Percentiles rank a stretch among this genome's conserved stretches.
Evolutionary conservation across 2,329 filamentous ascomycete genomes (phyloP).

Genomic region (Calonectria fujianensis): DNA sequence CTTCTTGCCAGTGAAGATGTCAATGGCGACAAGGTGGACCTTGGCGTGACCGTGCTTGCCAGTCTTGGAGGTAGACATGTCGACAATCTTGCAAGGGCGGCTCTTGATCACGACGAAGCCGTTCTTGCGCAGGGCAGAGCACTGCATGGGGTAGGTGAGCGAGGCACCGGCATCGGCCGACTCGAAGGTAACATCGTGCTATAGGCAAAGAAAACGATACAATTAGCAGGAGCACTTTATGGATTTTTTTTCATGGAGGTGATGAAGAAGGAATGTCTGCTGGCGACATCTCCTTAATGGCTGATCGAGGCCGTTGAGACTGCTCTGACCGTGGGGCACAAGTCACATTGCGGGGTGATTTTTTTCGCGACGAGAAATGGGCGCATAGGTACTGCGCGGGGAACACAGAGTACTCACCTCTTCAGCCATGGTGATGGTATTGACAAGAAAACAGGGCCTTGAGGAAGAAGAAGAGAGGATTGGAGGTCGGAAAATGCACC

Average conservation of each 20-base stretch:
- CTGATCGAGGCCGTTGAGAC: slow-evolving; percentile 45
- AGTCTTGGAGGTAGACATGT: slow-evolving; percentile 99
- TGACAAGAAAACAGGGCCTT: slow-evolving; percentile 60
- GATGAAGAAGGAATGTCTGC: slow-evolving; percentile 18
- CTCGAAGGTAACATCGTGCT: slow-evolving; percentile 88
- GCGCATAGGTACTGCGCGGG: slow-evolving; percentile 53
- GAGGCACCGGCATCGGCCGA: slow-evolving; percentile 97
- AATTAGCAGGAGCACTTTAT: slow-evolving; percentile 49
- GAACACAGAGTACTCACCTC: slow-evolving; percentile 67
- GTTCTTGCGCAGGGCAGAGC: slow-evolving; percentile 99
- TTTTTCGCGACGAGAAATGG: slow-evolving; percentile 59
- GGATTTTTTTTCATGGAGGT: slow-evolving; percentile 1
- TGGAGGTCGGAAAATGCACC: slow-evolving; percentile 44
- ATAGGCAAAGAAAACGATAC: slow-evolving; percentile 40
- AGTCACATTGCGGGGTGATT: slow-evolving; percentile 69
- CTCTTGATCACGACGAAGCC: slow-evolving; percentile 98
- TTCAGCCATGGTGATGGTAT: slow-evolving; percentile 75
- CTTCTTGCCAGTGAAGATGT: slow-evolving; percentile 99
- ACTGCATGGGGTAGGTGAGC: slow-evolving; percentile 97
- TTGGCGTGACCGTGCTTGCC: slow-evolving; percentile 99
- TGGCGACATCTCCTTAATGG: slow-evolving; percentile 35
- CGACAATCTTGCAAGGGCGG: slow-evolving; percentile 99
- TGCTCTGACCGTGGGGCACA: slow-evolving; percentile 60
- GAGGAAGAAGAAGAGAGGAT: slow-evolving; percentile 54
- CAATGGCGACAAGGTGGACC: slow-evolving; percentile 97